Evolutionary conservation across 129 eudicot genomes (phyloP).

Genomic region (Saposhnikovia divaricata): DNA sequence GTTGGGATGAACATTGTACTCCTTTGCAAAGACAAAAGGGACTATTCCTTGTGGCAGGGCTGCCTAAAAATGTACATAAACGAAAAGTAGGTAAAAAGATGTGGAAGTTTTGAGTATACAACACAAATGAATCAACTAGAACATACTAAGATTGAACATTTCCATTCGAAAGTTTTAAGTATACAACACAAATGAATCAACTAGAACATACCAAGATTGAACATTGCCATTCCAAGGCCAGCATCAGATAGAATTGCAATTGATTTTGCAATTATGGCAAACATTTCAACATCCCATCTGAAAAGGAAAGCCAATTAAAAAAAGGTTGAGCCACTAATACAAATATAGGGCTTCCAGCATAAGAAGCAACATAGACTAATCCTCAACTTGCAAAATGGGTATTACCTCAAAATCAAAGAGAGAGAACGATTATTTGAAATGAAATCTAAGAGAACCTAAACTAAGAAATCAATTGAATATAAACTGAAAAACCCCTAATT

Average conservation of each 20-base stretch:
- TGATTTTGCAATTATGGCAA: slow-evolving; percentile 45
- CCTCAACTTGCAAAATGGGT: slow-evolving; percentile 12
- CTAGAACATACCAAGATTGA: too few species aligned
- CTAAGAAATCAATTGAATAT: too few species aligned
- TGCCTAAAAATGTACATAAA: slow-evolving; percentile 39
- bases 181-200: too few species aligned
- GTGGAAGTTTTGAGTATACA: too few species aligned
- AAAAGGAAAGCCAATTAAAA: background rate
- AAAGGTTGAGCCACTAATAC: background rate
- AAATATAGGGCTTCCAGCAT: slow-evolving; percentile 12
- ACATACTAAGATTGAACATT: too few species aligned
- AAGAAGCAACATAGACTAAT: background rate
- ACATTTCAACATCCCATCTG: slow-evolving; percentile 41
- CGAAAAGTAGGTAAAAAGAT: too few species aligned
- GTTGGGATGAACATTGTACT: slow-evolving; percentile 83
- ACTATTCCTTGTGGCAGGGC: slow-evolving; percentile 98
- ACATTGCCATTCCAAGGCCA: too few species aligned
- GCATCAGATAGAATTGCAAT: slow-evolving; percentile 58
- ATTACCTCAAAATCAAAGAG: too few species aligned
- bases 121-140: too few species aligned
- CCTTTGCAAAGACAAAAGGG: slow-evolving; percentile 94
- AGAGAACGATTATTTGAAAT: too few species aligned
- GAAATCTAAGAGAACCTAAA: too few species aligned
- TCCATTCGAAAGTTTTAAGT: slow-evolving; percentile 74
- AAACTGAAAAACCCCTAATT: too few species aligned